These are phyloP conservation scores for Harringtonia aguacate DNA, from an alignment of 2,329 filamentous ascomycete genomes.

Conservation along the genomic window DNA sequence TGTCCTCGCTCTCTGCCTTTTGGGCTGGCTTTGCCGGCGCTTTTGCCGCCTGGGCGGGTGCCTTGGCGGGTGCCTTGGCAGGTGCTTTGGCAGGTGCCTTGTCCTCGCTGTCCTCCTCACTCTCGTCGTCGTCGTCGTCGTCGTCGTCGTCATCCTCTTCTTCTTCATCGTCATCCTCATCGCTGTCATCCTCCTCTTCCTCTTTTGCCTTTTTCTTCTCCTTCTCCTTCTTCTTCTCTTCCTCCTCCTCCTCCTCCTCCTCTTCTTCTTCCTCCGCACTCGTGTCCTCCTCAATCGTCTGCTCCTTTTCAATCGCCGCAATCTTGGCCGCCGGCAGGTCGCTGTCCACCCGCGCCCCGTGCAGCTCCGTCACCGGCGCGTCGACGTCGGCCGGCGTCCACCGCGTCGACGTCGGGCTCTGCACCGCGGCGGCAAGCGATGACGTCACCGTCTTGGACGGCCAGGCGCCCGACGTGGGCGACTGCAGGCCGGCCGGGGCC, in stretches of 20 bases:
- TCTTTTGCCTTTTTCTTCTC: not conserved
- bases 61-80: not conserved
- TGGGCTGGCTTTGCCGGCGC: not conserved
- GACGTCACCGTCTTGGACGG: conserved; percentile 10
- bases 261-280: not conserved
- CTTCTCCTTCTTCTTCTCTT: not conserved
- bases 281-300: conserved; percentile 25
- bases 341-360: conserved; percentile 21
- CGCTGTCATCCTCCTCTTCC: not conserved
- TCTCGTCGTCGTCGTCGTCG: not conserved
- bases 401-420: conserved; percentile 25
- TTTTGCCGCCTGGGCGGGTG: not conserved
- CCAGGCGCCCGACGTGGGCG: conserved; percentile 34
- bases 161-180: not conserved
- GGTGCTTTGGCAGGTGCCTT: not conserved
- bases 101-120: not conserved
- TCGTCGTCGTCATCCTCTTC: too few species aligned
- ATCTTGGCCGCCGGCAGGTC: conserved; percentile 26
- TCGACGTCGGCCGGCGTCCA: conserved; percentile 28
- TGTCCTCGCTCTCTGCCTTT: not conserved
- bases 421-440: conserved; percentile 16
- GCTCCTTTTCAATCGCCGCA: conserved; percentile 26
- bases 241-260: not conserved
- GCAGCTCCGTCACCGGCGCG: conserved; percentile 19
- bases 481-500: conserved; percentile 27